Evolutionary conservation across 306 rosid genomes (phyloP), one percentile per base, ranked within the genome.

Genomic region (Gastrolobium villosum): DNA sequence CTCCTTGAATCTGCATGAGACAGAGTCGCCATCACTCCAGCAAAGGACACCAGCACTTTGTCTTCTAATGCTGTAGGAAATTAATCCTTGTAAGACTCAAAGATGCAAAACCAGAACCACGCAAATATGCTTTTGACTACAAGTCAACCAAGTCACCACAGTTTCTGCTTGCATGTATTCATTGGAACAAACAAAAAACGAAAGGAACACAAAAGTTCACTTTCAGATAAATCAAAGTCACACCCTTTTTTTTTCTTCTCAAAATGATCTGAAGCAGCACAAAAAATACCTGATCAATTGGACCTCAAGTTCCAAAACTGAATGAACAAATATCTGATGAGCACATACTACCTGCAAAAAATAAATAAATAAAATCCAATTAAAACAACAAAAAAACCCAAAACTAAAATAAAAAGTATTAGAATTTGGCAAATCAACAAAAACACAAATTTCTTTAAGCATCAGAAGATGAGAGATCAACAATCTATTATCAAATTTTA

Each of bases 1-100:
- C 94, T 87, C 78, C 84, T 89, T 7, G 97, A 79, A 77, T 85
- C 87, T 31, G 89, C 80, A 11, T 88, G 86, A 28, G 84, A 59
- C 75, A 66, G 48, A 9, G 84, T 69, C 7, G 92, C 89, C 97
- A 92, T 92, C 70, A 15, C 82, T 83, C 81, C 79, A 32, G 75
- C 79, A 81, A 82, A 78, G 35, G 64, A 53, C 84, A 87, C 84
- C 81, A 82, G 63, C 59, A 56, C 80, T 54, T 54, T 62, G 31
- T 70, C 60, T 82, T 62, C 35, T 56, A 72, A 46, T 72, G 75
- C 40, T 79, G 4, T 52, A 46, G 56, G 56, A 71, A 61, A 72
- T 66, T 40, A 60, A 52, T 64, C 70, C 31, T 43, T 44, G 41
- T 10, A 78, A 74, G 54, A 41, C 41, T 35, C 36, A 15, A 49